A percentile compares a stretch with the other conserved stretches of the same genome.
These are phyloP conservation scores for Puccinia horiana DNA, from an alignment of 1,284 basidiomycete species.

Conservation along the genomic window DNA sequence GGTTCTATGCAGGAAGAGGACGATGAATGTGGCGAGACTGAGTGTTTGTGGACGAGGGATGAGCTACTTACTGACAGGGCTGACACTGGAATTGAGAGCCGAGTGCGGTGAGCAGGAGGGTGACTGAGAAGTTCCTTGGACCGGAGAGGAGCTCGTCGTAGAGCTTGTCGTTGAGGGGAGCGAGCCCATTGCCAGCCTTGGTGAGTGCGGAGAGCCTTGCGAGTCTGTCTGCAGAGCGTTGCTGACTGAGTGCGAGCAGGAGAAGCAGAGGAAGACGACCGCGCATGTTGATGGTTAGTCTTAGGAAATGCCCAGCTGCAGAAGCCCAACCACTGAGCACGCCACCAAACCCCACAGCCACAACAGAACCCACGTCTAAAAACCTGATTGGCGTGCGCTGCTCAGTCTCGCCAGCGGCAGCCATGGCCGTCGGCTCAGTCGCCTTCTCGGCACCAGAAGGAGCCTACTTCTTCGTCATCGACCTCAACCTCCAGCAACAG, in stretches of 20 bases:
- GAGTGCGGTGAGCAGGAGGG: constrained; percentile 81
- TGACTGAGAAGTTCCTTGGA: constrained; percentile 77
- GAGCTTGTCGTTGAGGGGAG: constrained; percentile 71
- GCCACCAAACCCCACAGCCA: too few relatives aligned
- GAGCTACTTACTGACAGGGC: constrained; percentile 60
- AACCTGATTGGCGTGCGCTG: too few relatives aligned
- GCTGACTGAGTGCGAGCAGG: not conserved
- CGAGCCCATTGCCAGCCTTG: constrained; percentile 64
- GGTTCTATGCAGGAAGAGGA: constrained; percentile 63
- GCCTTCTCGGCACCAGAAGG: constrained; percentile 22
- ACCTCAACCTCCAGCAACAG: not conserved
- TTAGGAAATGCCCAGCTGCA: too few relatives aligned
- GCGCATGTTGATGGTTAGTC: too few relatives aligned
- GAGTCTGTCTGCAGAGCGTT: not conserved
- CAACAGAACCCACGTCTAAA: too few relatives aligned
- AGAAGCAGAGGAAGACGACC: not conserved
- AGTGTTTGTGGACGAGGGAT: not conserved
- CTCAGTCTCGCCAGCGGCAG: too few relatives aligned
- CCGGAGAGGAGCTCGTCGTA: constrained; percentile 70
- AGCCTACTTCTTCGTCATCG: constrained; percentile 27
- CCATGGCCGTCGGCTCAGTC: constrained; percentile 14
- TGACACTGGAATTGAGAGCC: constrained; percentile 69
- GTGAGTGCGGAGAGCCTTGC: constrained; percentile 30
- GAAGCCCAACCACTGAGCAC: too few relatives aligned
- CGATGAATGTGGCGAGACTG: not conserved